Percentiles rank a stretch among this genome's conserved stretches.
phyloP scores from a whole-genome alignment of 768 basidiomycete species.

The Wakefieldia striispora region DNA sequence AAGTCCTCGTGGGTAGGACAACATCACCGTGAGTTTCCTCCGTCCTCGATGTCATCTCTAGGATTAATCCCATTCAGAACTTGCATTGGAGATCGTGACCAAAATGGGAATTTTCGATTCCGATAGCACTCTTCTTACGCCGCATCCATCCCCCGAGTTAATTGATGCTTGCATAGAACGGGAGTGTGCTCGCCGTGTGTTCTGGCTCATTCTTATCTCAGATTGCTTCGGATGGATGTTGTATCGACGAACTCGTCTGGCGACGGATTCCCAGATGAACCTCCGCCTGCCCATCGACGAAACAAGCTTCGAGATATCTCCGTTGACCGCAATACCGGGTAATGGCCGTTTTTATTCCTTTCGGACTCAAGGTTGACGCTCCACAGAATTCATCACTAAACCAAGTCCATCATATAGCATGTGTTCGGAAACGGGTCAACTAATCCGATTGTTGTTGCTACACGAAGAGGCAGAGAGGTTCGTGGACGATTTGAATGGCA shows the following conservation, averaged over 20 bases:
- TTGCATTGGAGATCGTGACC: conserved; percentile 63
- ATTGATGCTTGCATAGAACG: conserved; percentile 64
- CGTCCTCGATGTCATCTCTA: neutral
- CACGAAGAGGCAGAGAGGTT: conserved; percentile 59
- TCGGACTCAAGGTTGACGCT: conserved; percentile 7
- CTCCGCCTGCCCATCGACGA: conserved; percentile 79
- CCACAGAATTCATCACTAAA: conserved; percentile 64
- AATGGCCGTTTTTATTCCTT: neutral
- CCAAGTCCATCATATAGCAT: conserved; percentile 55
- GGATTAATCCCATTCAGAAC: conserved; percentile 42
- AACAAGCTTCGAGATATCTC: conserved; percentile 73
- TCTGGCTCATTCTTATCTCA: conserved; percentile 73
- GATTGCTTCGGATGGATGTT: conserved; percentile 45
- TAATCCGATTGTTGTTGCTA: conserved; percentile 66
- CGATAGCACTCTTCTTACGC: conserved; percentile 58
- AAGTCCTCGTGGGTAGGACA: conserved; percentile 32
- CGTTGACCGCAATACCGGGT: conserved; percentile 37
- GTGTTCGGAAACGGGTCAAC: conserved; percentile 63
- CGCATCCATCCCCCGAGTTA: conserved; percentile 56
- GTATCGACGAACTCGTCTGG: conserved; percentile 35
- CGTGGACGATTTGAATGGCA: conserved; percentile 52
- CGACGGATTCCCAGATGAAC: conserved; percentile 45
- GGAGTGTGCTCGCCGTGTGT: conserved; percentile 77
- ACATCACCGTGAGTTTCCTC: conserved; percentile 29
- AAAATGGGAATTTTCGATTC: conserved; percentile 62